Base-by-base conservation (phyloP, 352 stramenopile species). In the Pythium brassicae region DNA sequence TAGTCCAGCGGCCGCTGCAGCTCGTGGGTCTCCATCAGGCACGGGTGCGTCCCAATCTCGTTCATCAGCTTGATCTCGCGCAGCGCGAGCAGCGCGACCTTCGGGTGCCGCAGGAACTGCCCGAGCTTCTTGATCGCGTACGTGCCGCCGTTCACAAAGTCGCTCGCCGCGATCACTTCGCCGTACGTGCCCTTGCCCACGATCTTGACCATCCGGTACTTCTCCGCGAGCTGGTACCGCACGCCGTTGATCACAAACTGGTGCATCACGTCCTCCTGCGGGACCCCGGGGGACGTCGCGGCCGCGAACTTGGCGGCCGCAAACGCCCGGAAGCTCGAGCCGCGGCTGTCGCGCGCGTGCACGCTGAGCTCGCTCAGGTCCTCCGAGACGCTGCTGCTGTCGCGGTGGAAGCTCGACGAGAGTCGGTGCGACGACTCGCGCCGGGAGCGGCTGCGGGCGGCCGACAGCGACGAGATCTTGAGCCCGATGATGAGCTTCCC, bases 21-120 rank as follows among this genome's bases (percentile, higher is more conserved):
- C 48, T 95, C 85, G 61, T 92, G 82, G 50, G 90, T 83, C 22
- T 74, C 78, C 82, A 95, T 93, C 23, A 95, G 63, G 51, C 78
- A 85, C 27, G 81, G 74, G 45, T 95, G 85, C 20, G 65, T 55
- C 2, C 85, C 85, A 17, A 95, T 74, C 46, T 85, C 82, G 57
- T 87, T 90, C 84, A 96, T 94, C 37, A 96, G 69, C 61, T 94
- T 84, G 66, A 96, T 95, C 63, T 96, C 87, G 2, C 87, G 76
- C 39, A 95, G 62, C 3, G 87, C 87, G 22, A 93, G 69, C 59
- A 93, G 65, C 6, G 85, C 87, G 34, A 95, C 85, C 51, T 94
- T 94, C 0, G 84, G 82, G 57, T 95, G 83, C 7, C 83, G 76
- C 45, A 95, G 53, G 53, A 95, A 94, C 53, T 94, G 78, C 0